Evolutionary conservation across 2,329 filamentous ascomycete genomes (phyloP), one percentile per base, ranked within the genome.

Genomic region (Fusarium euwallaceae): DNA sequence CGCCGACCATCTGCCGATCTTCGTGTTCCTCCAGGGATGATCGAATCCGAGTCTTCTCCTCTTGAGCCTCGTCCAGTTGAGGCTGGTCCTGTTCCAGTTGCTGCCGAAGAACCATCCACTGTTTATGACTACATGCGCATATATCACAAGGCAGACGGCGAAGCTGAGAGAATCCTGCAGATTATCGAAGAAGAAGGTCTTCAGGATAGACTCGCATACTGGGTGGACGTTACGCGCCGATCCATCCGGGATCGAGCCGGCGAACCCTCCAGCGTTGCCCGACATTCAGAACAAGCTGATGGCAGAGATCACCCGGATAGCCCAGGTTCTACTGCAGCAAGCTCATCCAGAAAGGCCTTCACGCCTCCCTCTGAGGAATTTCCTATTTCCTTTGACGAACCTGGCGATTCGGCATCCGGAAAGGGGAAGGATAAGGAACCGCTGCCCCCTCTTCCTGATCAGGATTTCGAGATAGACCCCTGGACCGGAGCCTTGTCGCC

Each of bases 111-210:
- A 36, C 74, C 73, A 56, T 75, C 78, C 12, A 80, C 76, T 16
- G 75, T 83, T 9, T 74, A 79, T 39, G 81, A 83, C n/a, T 83
- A 82, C 65, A 83, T 88, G 74, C 86, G 85, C 65, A 91, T 89
- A 41, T 92, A 91, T 81, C 85, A 87, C 48, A 88, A 89, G 65
- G 90, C 91, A 1, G 86, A 87, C 51, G 91, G 91, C 6, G 87
- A 93, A 74, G 87, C 87, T 0, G 85, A 88, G 39, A 87, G 86
- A 68, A 90, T 93, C 29, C 74, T 92, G 4, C 84, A 86, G 45
- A 90, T 93, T 24, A 91, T 93, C 36, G 87, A 88, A 43, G 87
- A 90, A 41, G 91, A 93, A 75, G 86, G 88, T 6, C 85, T 90
- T 3, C 86, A 89, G 65, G 88, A 90, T 12, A 87, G 88, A 60